A percentile compares a stretch with the other conserved stretches of the same genome.
Conservation (phyloP, 1,139 yeast species). For the Blastobotrys petasosporus region DNA sequence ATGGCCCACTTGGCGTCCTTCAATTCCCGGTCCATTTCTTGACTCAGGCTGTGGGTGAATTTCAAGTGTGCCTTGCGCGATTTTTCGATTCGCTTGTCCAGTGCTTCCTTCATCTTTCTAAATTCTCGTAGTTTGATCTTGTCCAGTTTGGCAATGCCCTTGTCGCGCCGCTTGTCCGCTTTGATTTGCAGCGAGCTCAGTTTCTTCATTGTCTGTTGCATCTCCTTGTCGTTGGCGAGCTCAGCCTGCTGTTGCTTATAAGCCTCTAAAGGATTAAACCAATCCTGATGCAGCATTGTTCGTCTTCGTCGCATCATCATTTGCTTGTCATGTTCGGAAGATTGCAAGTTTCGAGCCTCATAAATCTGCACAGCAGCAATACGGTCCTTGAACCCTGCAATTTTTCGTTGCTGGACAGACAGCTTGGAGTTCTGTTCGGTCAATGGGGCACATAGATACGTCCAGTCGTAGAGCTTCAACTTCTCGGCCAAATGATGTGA, state of each 20-base stretch:
- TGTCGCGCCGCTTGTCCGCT: conserved; percentile 7
- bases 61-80: conserved; percentile 7
- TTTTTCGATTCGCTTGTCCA: conserved; percentile 1
- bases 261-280: conserved; percentile 10
- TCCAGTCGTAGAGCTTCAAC: conserved; percentile 7
- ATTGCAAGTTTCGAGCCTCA: not conserved
- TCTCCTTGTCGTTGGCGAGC: conserved; percentile 42
- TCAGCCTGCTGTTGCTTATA: conserved; percentile 32
- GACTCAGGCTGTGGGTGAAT: conserved; percentile 3
- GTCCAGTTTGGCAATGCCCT: conserved; percentile 8
- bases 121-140: conserved; percentile 7
- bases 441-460: conserved; percentile 3
- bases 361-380: conserved; percentile 4
- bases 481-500: conserved; percentile 6
- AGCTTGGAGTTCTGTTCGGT: conserved; percentile 1
- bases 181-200: conserved; percentile 37
- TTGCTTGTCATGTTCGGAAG: not conserved
- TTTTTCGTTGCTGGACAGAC: conserved; percentile 5
- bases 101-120: conserved; percentile 5
- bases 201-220: conserved; percentile 1
- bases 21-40: conserved; percentile 7
- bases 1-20: conserved; percentile 4
- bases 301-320: conserved; percentile 7
- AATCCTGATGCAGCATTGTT: conserved; percentile 10
- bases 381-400: conserved; percentile 3